Percentiles rank a stretch among this genome's conserved stretches.
These are phyloP conservation scores for Chamaecyparis obtusa DNA, from an alignment of 75 land plant genomes.

Conservation along the genomic window DNA sequence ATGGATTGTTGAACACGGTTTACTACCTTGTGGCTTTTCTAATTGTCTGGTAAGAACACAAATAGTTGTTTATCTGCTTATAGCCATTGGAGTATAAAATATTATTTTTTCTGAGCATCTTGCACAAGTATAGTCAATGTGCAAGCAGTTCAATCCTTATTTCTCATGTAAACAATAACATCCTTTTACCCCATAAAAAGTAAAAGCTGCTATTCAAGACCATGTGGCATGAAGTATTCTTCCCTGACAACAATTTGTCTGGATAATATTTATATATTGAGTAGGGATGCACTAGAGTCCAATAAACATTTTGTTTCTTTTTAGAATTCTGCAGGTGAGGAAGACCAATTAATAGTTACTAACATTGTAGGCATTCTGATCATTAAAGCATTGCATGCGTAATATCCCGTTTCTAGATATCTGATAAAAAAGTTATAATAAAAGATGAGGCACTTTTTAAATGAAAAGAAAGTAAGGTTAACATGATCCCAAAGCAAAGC, in stretches of 20 bases:
- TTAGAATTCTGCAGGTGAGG: not conserved
- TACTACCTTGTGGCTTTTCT: slow-evolving; percentile 77
- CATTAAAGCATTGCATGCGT: too few relatives aligned
- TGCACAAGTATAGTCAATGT: not conserved
- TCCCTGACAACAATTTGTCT: not conserved
- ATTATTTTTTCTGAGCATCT: not conserved
- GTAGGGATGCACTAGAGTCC: not conserved
- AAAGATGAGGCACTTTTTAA: not conserved
- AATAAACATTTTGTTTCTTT: not conserved
- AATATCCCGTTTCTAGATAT: too few relatives aligned
- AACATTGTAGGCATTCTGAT: not conserved
- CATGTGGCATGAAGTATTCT: not conserved
- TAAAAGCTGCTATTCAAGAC: not conserved
- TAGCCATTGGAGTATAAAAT: not conserved
- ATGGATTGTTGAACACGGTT: slow-evolving; percentile 75
- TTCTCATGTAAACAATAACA: not conserved
- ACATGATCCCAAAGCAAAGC: not conserved
- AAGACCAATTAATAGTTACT: too few relatives aligned
- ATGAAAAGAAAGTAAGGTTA: not conserved
- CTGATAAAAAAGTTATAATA: not conserved
- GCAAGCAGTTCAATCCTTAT: not conserved
- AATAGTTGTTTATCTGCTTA: not conserved
- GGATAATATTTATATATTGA: not conserved
- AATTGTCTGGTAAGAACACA: slow-evolving; percentile 57
- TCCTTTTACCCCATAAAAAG: not conserved